Evolutionary conservation across 768 basidiomycete genomes (phyloP), one percentile per base, ranked within the genome.

Genomic region (Collybia sordida): DNA sequence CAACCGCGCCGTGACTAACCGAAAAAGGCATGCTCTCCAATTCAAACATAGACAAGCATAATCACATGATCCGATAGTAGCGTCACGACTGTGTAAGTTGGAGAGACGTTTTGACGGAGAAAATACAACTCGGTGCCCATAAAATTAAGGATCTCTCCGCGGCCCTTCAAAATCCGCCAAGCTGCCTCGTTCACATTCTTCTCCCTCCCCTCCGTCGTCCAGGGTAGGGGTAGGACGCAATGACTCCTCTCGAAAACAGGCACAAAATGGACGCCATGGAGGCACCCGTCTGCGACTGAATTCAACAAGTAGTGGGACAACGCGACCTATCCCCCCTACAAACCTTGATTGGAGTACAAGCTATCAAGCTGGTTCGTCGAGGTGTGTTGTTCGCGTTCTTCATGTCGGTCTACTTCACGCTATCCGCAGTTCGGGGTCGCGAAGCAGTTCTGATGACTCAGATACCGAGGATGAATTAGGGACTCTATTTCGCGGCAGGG

Each of bases 281-380:
- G 31, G 31, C 31, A 31, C 14, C 9, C 69, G 73, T 48, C 66
- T 65, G 47, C 60, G 73, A 43, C 54, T 62, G 25, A 69, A 67
- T 47, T 73, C 72, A 18, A 60, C 45, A 31, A 53, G 45, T 54
- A 54, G 55, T 50, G 55, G 56, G 24, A 57, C 55, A 18, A 57
- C 63, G 11, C 61, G 60, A 42, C 58, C 66, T 23, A 50, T 45
- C 23, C 34, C 56, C 2, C 59, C 51, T 37, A 65, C 69, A 50
- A 67, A 66, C 51, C 60, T 83, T 57, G 90, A 85, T 57, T 82
- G 90, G 84, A 93, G 88, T 60, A 91, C 90, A 11, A 92, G 90
- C 57, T 93, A 93, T 68, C 86, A 90, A 51, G 90, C 85, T 23
- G 90, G 90, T 39, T 89, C 89, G 27, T 91, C 89, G 8, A 82